Percentiles rank a stretch among this genome's conserved stretches.
Evolutionary conservation across 345 rosid genomes (phyloP).

Genomic region (Eucalyptus erythrocorys): DNA sequence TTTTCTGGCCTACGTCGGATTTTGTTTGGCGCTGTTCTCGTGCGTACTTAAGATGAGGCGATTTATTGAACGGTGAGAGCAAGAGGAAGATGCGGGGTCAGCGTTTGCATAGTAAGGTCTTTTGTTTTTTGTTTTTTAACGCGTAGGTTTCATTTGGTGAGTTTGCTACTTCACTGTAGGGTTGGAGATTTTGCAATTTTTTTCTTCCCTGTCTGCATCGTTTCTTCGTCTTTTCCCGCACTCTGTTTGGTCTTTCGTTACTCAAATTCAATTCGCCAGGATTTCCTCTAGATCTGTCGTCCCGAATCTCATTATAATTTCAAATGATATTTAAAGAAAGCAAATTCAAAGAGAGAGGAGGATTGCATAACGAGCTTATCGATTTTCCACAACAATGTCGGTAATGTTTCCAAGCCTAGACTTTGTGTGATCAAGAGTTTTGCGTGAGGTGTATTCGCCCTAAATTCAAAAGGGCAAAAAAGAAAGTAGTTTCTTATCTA

Average conservation of each 20-base stretch:
- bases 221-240: not conserved
- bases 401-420: not conserved
- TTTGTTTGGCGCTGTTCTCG: not conserved
- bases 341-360: not conserved
- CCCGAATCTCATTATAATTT: not conserved
- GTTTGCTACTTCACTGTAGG: not conserved
- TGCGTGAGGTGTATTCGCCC: no score
- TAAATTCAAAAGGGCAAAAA: no score
- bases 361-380: not conserved
- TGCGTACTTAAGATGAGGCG: rapidly evolving
- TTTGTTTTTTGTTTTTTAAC: not conserved
- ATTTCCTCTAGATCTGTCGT: not conserved
- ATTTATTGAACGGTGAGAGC: not conserved
- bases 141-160: not conserved
- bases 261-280: not conserved
- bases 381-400: not conserved
- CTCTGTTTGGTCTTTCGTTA: not conserved
- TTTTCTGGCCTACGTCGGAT: not conserved
- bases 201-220: not conserved
- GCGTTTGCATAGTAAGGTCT: not conserved
- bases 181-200: not conserved
- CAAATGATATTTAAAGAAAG: not conserved
- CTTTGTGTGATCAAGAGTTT: not conserved
- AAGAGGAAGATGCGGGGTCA: not conserved
- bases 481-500: not conserved